These are phyloP conservation scores for Sclerotinia borealis DNA, from an alignment of 2,329 filamentous ascomycete species.

Conservation along the genomic window DNA sequence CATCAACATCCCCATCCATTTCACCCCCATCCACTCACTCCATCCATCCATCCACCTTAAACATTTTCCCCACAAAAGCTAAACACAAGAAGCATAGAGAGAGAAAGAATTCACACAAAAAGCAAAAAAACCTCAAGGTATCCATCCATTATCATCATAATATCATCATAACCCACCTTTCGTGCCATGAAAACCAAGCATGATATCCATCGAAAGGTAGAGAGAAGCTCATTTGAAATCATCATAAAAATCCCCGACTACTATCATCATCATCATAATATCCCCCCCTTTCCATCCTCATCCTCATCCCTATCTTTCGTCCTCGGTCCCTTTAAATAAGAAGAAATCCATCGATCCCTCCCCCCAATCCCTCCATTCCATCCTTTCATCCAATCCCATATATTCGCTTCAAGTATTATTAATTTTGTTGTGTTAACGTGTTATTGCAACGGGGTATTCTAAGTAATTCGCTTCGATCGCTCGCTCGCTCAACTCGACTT, in stretches of 20 bases:
- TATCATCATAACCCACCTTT: background rate
- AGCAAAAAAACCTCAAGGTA: background rate
- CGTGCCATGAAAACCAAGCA: background rate
- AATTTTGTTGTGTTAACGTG: background rate
- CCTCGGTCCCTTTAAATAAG: too few species aligned
- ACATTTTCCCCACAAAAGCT: too few species aligned
- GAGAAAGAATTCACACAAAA: too few species aligned
- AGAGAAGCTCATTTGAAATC: background rate
- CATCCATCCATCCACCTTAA: too few species aligned
- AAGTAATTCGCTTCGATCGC: background rate
- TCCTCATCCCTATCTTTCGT: background rate
- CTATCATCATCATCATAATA: background rate
- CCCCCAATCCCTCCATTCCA: background rate
- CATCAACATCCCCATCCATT: too few species aligned
- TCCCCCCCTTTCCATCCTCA: too few species aligned
- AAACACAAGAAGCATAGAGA: too few species aligned
- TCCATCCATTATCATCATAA: slow-evolving; percentile 1
- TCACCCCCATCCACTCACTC: too few species aligned
- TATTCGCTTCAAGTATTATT: background rate
- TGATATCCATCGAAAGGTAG: background rate
- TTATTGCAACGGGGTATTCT: slow-evolving; percentile 2
- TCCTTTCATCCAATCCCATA: background rate
- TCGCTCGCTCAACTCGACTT: background rate
- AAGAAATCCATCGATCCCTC: background rate
- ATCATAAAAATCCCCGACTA: background rate